Percentiles rank a stretch among this genome's conserved stretches.
Conservation (phyloP, 2,329 filamentous ascomycete genomes). For the Fusarium torreyae region DNA sequence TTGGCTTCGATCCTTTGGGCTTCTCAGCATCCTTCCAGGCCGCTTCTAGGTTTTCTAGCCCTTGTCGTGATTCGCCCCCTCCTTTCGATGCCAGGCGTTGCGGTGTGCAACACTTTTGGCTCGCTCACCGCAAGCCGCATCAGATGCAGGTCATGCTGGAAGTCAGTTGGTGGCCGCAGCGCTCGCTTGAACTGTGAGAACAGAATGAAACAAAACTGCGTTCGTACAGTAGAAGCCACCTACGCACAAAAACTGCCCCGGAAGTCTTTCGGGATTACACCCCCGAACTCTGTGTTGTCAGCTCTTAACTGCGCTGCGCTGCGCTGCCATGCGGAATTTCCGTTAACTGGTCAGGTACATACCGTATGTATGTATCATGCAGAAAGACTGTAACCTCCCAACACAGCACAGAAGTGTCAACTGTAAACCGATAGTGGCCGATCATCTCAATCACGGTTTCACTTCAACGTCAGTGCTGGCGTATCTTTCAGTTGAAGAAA, state of each 20-base stretch:
- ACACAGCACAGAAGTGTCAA: conserved; percentile 3
- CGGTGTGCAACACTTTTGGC: conserved; percentile 18
- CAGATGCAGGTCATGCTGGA: conserved; percentile 11
- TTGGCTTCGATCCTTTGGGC: conserved; percentile 31
- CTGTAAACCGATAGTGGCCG: conserved; percentile 11
- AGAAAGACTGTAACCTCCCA: conserved; percentile 18
- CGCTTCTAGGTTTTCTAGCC: conserved; percentile 41
- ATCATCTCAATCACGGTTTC: conserved; percentile 22
- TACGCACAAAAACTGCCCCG: conserved; percentile 10
- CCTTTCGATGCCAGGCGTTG: conserved; percentile 5
- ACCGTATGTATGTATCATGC: conserved; percentile 15
- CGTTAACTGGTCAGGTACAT: conserved; percentile 19
- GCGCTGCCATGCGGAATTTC: background rate
- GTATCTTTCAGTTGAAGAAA: conserved; percentile 5
- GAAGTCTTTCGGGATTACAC: background rate
- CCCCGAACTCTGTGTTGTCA: background rate
- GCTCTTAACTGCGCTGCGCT: background rate
- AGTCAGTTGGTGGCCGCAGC: too few species aligned
- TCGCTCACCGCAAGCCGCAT: conserved; percentile 4
- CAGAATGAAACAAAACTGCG: conserved; percentile 5
- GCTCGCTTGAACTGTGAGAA: background rate
- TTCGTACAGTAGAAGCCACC: conserved; percentile 6
- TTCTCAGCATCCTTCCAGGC: conserved; percentile 26
- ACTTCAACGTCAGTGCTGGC: conserved; percentile 12
- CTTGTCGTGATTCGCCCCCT: conserved; percentile 6